phyloP scores from a whole-genome alignment of 73 alveolate genomes.

The Paramecium pentaurelia region DNA sequence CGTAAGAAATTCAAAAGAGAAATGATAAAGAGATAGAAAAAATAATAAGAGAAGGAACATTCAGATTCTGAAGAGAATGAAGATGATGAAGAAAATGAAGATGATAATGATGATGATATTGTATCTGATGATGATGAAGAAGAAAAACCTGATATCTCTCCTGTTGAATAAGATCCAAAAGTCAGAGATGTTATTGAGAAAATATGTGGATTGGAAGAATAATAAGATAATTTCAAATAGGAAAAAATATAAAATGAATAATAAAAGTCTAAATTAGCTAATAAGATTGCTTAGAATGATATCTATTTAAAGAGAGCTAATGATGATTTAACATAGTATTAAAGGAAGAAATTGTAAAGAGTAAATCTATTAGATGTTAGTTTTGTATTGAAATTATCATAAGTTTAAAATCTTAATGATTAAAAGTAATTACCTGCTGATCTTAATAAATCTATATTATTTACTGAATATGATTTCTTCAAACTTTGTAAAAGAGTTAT shows the following conservation, averaged over 20 bases:
- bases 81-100: constrained; percentile 78
- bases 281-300: constrained; percentile 21
- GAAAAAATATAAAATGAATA: constrained; percentile 72
- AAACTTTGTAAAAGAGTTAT: constrained; percentile 74
- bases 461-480: constrained; percentile 74
- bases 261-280: constrained; percentile 63
- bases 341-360: constrained; percentile 84
- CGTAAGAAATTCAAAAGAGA: constrained; percentile 74
- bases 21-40: constrained; percentile 63
- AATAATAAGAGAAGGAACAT: constrained; percentile 71
- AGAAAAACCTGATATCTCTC: constrained; percentile 79
- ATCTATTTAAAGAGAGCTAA: constrained; percentile 76
- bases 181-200: constrained; percentile 77
- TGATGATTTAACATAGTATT: constrained; percentile 82
- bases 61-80: constrained; percentile 72
- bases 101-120: constrained; percentile 82
- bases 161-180: constrained; percentile 82
- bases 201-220: constrained; percentile 69
- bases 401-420: constrained; percentile 67
- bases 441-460: constrained; percentile 70
- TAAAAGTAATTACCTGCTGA: constrained; percentile 40
- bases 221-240: constrained; percentile 68
- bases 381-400: constrained; percentile 68
- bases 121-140: constrained; percentile 75
- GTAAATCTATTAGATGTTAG: constrained; percentile 77